A percentile compares a stretch with the other conserved stretches of the same genome.
Conservation (phyloP, 2,329 filamentous ascomycete genomes). For the Beauveria bassiana region DNA sequence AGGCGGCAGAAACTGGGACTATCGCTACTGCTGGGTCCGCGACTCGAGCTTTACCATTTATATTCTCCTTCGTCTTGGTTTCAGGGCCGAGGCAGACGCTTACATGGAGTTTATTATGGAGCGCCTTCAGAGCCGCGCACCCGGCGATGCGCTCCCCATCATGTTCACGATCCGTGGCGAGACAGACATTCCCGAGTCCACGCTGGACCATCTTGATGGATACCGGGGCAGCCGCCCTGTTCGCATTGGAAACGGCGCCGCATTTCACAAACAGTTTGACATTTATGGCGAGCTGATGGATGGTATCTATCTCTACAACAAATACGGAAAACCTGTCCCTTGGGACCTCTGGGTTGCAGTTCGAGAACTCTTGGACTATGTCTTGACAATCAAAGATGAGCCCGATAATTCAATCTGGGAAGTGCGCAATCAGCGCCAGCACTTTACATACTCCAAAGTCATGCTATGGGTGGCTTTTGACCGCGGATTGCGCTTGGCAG, state of each 20-base stretch:
- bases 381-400: slow-evolving; percentile 57
- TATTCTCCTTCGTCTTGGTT: slow-evolving; percentile 67
- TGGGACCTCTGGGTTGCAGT: slow-evolving; percentile 72
- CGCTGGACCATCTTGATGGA: slow-evolving; percentile 63
- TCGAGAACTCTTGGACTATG: slow-evolving; percentile 61
- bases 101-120: slow-evolving; percentile 75
- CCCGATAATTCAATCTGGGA: slow-evolving; percentile 83
- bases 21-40: slow-evolving; percentile 70
- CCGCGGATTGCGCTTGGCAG: slow-evolving; percentile 62
- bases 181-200: slow-evolving; percentile 64
- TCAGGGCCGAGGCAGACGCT: slow-evolving; percentile 65
- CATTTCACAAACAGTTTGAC: slow-evolving; percentile 69
- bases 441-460: slow-evolving; percentile 75
- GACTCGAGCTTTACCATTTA: slow-evolving; percentile 75
- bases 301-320: slow-evolving; percentile 70
- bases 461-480: slow-evolving; percentile 81
- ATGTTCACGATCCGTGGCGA: slow-evolving; percentile 76
- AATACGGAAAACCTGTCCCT: slow-evolving; percentile 67
- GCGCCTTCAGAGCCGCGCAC: slow-evolving; percentile 50
- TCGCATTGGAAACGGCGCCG: slow-evolving; percentile 69
- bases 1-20: slow-evolving; percentile 61
- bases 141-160: slow-evolving; percentile 60
- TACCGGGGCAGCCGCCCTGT: slow-evolving; percentile 65
- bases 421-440: slow-evolving; percentile 65
- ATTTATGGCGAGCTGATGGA: slow-evolving; percentile 77